phyloP scores from a whole-genome alignment of 495 filamentous ascomycete species.

The Hypoxylon subgilvum region DNA sequence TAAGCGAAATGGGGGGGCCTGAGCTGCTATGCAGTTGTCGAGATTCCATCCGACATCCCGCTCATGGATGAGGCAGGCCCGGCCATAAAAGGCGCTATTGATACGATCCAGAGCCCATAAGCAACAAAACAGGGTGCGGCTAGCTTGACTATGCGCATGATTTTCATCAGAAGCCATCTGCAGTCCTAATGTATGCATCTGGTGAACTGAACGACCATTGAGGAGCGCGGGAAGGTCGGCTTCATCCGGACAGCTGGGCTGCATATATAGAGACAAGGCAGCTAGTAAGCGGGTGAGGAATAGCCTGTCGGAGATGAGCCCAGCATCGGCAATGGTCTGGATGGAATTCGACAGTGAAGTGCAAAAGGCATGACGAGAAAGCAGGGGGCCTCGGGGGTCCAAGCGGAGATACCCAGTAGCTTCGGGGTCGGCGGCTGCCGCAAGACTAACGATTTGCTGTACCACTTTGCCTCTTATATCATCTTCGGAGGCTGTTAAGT shows the following conservation, averaged over 20 bases:
- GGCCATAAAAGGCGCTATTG: slow-evolving; percentile 66
- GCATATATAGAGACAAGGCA: slow-evolving; percentile 44
- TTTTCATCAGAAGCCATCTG: slow-evolving; percentile 56
- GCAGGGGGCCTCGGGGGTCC: slow-evolving; percentile 20
- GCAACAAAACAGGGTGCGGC: slow-evolving; percentile 64
- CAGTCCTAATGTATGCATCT: slow-evolving; percentile 69
- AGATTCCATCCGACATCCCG: slow-evolving; percentile 64
- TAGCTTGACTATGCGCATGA: slow-evolving; percentile 33
- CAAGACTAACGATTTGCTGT: slow-evolving; percentile 56
- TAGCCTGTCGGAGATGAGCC: slow-evolving; percentile 40
- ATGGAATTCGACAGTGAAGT: slow-evolving; percentile 43
- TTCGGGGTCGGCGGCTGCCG: slow-evolving; percentile 55
- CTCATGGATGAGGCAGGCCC: slow-evolving; percentile 70
- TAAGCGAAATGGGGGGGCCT: slow-evolving; percentile 53
- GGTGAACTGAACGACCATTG: slow-evolving; percentile 54
- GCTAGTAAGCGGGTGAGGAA: slow-evolving; percentile 42
- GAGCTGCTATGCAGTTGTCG: slow-evolving; percentile 55
- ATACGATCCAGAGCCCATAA: slow-evolving; percentile 72
- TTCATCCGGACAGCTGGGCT: slow-evolving; percentile 42
- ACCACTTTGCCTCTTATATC: slow-evolving; percentile 44
- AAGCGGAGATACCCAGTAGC: slow-evolving; percentile 44
- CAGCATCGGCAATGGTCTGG: slow-evolving; percentile 42
- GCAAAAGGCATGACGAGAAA: slow-evolving; percentile 48
- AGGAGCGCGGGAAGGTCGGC: slow-evolving; percentile 41
- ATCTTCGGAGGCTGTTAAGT: slow-evolving; percentile 11